These are phyloP conservation scores for Usnea hakonensis DNA, from an alignment of 495 filamentous ascomycete genomes.

Conservation along the genomic window DNA sequence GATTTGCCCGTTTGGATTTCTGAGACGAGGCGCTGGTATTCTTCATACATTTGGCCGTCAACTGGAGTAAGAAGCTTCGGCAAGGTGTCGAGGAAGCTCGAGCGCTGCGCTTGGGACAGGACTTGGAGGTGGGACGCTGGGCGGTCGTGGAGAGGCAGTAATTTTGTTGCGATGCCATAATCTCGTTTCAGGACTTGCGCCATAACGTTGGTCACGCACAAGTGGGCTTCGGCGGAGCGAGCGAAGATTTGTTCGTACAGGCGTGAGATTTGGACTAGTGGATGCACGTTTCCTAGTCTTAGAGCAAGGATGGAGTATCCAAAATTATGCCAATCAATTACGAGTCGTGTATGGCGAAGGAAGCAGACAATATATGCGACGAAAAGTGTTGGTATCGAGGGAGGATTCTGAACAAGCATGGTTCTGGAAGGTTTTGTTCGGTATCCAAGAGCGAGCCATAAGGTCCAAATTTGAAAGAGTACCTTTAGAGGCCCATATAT, in stretches of 20 bases:
- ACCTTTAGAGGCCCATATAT: constrained; percentile 80
- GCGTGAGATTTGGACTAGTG: constrained; percentile 65
- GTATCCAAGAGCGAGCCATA: constrained; percentile 68
- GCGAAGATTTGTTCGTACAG: constrained; percentile 69
- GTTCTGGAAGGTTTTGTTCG: constrained; percentile 61
- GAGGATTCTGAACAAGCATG: constrained; percentile 91
- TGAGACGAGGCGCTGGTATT: constrained; percentile 15
- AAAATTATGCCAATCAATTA: constrained; percentile 99
- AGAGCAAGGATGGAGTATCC: constrained; percentile 88
- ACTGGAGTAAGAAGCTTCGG: not conserved
- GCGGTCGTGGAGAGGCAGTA: constrained; percentile 75
- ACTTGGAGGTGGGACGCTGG: constrained; percentile 77
- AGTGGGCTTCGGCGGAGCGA: constrained; percentile 59
- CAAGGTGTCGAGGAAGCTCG: constrained; percentile 54
- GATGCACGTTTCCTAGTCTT: constrained; percentile 55
- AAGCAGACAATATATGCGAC: constrained; percentile 65
- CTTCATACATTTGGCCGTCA: not conserved
- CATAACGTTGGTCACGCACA: constrained; percentile 90
- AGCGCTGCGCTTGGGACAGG: constrained; percentile 44
- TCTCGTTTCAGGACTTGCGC: constrained; percentile 56
- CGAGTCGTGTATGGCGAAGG: constrained; percentile 68
- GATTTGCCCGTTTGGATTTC: constrained; percentile 48
- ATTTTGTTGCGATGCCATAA: constrained; percentile 54
- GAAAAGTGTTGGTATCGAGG: constrained; percentile 82
- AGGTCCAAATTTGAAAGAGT: constrained; percentile 62